Base-by-base conservation (phyloP, 2,329 filamentous ascomycete species). In the Claviceps sp. region DNA sequence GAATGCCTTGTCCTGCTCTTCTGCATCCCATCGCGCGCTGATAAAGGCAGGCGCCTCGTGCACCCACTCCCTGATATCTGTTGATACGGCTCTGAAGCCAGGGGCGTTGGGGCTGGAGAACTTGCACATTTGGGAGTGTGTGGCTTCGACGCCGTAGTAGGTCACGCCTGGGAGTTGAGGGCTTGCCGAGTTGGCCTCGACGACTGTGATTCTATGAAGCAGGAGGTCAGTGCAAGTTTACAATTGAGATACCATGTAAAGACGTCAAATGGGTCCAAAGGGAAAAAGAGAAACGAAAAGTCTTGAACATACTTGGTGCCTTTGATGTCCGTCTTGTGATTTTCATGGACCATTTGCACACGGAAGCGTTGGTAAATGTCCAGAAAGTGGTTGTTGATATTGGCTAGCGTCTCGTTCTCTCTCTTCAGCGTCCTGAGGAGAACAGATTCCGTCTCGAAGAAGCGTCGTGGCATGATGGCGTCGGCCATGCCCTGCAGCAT, bases 341-440 rank as follows among this genome's bases (percentile, higher is more conserved):
- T 83, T 61, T 90, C 86, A 51, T 88, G 84, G 39, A 82, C 86
- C 76, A 88, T 87, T 59, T 85, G 85, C 49, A 89, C 80, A 56
- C 80, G 77, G 61, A 86, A 88, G 1, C 80, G 75, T 52, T 80
- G 76, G 55, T 86, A 81, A 29, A 88, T 80, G 49, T 88, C 81
- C 17, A 83, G 72, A 57, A 90, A 90, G 52, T 83, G 76, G 49
- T 72, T 78, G 63, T 86, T 88, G 64, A 90, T 88, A 54, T 83
- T 82, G 59, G 85, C 79, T 5, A 90, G 67, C 0, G 79, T 85
- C 66, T 88, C 85, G 53, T 83, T 88, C 60, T 88, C 82, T 49
- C 74, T 79, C 62, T 82, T 83, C n/a, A 90, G 72, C 2, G 84
- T 82, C 60, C 77, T 80, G 55, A 90, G 71, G 43, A 90, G 72